Percentiles rank a stretch among this genome's conserved stretches.
Evolutionary conservation across 2,329 filamentous ascomycete species (phyloP).

Genomic region (Grosmannia huntii): DNA sequence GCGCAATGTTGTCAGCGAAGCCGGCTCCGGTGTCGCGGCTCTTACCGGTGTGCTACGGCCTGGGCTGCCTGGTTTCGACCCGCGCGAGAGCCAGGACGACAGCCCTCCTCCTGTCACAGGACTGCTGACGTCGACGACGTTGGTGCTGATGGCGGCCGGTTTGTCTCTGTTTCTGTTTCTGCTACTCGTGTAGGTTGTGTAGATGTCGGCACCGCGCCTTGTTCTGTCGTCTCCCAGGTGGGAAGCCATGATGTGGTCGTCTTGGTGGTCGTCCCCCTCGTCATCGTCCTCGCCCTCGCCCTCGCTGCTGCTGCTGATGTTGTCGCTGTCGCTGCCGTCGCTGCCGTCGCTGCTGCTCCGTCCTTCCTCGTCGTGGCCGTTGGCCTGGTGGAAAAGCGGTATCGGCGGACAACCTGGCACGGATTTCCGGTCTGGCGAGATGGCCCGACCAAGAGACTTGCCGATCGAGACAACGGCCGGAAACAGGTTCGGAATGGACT

Average conservation of each 20-base stretch:
- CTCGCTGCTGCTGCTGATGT: conserved; percentile 16
- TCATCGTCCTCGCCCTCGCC: neutral
- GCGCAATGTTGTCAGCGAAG: neutral
- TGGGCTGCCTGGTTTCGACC: conserved; percentile 3
- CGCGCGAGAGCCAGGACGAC: conserved; percentile 5
- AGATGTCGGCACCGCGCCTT: neutral
- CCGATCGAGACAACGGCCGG: conserved; percentile 13
- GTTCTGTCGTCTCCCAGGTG: neutral
- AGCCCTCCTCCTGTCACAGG: neutral
- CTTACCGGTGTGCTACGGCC: conserved; percentile 1
- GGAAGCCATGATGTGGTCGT: conserved; percentile 6
- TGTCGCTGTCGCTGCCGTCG: conserved; percentile 1
- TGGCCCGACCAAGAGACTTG: conserved; percentile 11
- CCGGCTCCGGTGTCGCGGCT: conserved; percentile 6
- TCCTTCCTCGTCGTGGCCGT: conserved; percentile 16
- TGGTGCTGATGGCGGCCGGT: neutral
- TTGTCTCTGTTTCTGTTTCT: neutral
- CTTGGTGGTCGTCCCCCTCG: conserved; percentile 19
- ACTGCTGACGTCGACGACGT: neutral
- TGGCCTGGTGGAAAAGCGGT: conserved; percentile 8
- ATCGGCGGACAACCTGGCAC: conserved; percentile 3
- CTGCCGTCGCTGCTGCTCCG: neutral
- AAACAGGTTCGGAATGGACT: conserved; percentile 23
- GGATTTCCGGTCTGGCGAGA: conserved; percentile 10
- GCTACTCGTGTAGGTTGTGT: conserved; percentile 2